Percentiles rank a stretch among this genome's conserved stretches.
Conservation (phyloP, 2,329 filamentous ascomycete species). For the Hypoxylon sp. region DNA sequence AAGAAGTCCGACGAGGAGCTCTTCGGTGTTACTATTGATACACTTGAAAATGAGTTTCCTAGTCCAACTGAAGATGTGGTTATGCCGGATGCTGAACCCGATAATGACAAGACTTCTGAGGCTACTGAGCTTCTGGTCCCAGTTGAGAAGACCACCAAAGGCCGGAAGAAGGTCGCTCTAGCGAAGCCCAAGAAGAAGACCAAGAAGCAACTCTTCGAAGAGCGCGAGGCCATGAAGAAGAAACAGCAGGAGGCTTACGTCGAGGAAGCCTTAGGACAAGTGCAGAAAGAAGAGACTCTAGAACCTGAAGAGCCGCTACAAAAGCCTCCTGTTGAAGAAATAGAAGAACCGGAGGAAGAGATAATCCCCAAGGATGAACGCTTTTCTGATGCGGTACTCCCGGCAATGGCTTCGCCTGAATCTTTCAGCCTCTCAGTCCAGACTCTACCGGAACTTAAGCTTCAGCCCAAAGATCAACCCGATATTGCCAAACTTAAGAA, state of each 20-base stretch:
- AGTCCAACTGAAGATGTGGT: conserved; percentile 66
- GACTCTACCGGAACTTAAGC: conserved; percentile 61
- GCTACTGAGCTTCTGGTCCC: conserved; percentile 64
- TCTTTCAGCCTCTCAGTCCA: conserved; percentile 63
- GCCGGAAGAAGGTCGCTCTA: conserved; percentile 67
- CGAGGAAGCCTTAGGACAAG: conserved; percentile 60
- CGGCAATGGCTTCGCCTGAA: conserved; percentile 63
- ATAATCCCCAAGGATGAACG: conserved; percentile 60
- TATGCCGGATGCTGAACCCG: conserved; percentile 63
- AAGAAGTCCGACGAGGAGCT: conserved; percentile 86
- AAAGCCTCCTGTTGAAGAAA: conserved; percentile 49
- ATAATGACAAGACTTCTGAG: conserved; percentile 63
- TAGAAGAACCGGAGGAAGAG: conserved; percentile 53
- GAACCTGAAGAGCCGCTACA: conserved; percentile 52
- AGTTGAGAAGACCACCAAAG: conserved; percentile 60
- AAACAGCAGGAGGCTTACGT: conserved; percentile 67
- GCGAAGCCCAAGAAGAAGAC: conserved; percentile 71
- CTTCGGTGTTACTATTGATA: conserved; percentile 74
- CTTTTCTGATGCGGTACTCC: conserved; percentile 65
- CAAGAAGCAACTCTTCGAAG: conserved; percentile 62
- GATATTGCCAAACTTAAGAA: conserved; percentile 65
- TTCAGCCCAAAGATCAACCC: conserved; percentile 64
- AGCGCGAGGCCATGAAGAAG: conserved; percentile 74
- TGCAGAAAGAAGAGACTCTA: conserved; percentile 55
- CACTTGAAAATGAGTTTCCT: conserved; percentile 66